Percentiles rank a stretch among this genome's conserved stretches.
These are phyloP conservation scores for Colletotrichum plurivorum DNA, from an alignment of 2,329 filamentous ascomycete genomes.

Conservation along the genomic window DNA sequence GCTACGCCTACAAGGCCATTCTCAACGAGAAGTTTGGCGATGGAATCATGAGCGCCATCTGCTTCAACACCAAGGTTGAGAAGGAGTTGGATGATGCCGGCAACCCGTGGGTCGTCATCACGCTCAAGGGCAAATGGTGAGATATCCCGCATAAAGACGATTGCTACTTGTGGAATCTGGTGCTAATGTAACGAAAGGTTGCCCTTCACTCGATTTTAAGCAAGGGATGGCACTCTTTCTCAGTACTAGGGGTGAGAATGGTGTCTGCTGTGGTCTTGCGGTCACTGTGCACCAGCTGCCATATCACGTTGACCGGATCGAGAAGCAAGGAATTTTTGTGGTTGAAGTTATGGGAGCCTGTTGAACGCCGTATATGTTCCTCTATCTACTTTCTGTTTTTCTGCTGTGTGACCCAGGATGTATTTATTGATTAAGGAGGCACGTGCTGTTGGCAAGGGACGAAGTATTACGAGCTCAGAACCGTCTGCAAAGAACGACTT, in stretches of 20 bases:
- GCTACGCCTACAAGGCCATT: constrained; percentile 94
- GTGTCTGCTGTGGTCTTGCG: neutral
- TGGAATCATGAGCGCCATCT: constrained; percentile 97
- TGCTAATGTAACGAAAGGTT: constrained; percentile 46
- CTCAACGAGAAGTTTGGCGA: constrained; percentile 96
- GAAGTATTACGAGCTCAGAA: too few relatives aligned
- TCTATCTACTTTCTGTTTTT: too few relatives aligned
- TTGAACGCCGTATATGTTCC: too few relatives aligned
- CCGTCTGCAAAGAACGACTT: too few relatives aligned
- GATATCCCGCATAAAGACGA: neutral
- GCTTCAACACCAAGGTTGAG: constrained; percentile 91
- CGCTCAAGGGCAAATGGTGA: constrained; percentile 85
- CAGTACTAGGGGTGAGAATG: neutral
- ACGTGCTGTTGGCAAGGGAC: too few relatives aligned
- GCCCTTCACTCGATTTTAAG: constrained; percentile 54
- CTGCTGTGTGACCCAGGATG: too few relatives aligned
- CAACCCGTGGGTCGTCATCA: constrained; percentile 87
- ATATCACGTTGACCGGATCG: neutral
- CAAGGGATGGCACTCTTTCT: neutral
- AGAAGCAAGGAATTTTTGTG: neutral
- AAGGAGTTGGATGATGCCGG: constrained; percentile 92
- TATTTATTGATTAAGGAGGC: too few relatives aligned
- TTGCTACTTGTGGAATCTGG: neutral
- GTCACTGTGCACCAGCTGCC: neutral
- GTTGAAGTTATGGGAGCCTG: too few relatives aligned